Evolutionary conservation across 2,329 filamentous ascomycete species (phyloP).

Genomic region (Pseudocercospora fuligena): DNA sequence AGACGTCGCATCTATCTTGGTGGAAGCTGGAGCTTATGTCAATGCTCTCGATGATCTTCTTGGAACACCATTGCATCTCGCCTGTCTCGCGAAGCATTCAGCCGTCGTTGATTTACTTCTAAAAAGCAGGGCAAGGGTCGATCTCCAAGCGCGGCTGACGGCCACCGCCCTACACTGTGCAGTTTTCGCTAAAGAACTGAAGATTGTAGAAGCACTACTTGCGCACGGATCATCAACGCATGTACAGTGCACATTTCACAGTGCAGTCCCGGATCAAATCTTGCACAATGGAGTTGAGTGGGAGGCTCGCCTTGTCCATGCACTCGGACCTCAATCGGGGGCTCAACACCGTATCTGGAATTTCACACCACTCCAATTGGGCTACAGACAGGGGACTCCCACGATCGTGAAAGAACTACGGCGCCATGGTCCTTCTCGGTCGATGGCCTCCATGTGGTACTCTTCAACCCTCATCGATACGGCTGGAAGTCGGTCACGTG

Average conservation of each 20-base stretch:
- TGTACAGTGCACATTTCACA: no score
- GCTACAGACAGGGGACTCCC: no score
- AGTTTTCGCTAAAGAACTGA: neutral
- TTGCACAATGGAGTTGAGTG: neutral
- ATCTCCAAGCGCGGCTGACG: neutral
- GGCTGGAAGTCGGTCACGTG: neutral
- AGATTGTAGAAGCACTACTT: neutral
- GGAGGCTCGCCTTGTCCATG: neutral
- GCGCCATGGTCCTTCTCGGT: neutral
- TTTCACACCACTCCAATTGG: neutral
- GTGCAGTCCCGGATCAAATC: rapidly evolving
- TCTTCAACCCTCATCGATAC: neutral
- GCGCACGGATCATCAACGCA: neutral
- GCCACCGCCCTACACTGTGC: neutral
- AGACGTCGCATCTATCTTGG: neutral
- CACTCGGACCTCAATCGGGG: no score
- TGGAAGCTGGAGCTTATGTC: neutral
- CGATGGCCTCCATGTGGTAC: neutral
- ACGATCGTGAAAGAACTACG: neutral
- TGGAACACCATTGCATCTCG: neutral
- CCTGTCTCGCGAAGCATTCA: neutral
- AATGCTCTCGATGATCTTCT: neutral
- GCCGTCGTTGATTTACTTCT: neutral
- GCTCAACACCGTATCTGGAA: neutral
- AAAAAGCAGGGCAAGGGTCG: neutral